These are phyloP conservation scores for Rugosomyces carneus DNA, from an alignment of 1,284 basidiomycete species.

Conservation along the genomic window DNA sequence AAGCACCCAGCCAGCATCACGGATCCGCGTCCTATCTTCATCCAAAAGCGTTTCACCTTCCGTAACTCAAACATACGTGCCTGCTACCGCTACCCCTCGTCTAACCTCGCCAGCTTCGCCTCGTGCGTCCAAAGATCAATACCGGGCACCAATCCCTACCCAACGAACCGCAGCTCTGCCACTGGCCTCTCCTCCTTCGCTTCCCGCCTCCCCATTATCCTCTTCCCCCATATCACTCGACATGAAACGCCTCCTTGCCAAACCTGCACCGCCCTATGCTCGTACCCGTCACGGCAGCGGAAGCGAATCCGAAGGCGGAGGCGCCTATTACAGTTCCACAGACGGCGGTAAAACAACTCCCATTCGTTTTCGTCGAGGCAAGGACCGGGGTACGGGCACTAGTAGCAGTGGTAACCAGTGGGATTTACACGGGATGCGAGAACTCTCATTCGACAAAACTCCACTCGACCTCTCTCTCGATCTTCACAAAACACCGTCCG, in stretches of 20 bases:
- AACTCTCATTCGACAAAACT: slow-evolving; percentile 4
- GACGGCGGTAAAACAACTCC: neutral
- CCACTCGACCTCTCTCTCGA: slow-evolving; percentile 9
- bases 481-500: neutral
- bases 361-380: neutral
- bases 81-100: neutral
- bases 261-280: slow-evolving; percentile 21
- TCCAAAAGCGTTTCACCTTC: neutral
- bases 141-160: neutral
- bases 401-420: neutral
- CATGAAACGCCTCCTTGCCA: slow-evolving; percentile 25
- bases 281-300: slow-evolving; percentile 13
- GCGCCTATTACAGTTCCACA: neutral
- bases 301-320: slow-evolving; percentile 15
- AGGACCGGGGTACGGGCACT: no score
- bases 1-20: neutral
- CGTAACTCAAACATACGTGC: neutral
- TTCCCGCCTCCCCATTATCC: slow-evolving; percentile 12
- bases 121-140: neutral
- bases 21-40: neutral
- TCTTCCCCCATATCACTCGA: slow-evolving; percentile 18
- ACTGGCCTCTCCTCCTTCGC: neutral
- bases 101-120: neutral
- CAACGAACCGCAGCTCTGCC: no score
- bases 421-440: slow-evolving; percentile 1